Evolutionary conservation across 306 rosid genomes (phyloP), one percentile per base, ranked within the genome.

Genomic region (Pachyrhizus erosus): DNA sequence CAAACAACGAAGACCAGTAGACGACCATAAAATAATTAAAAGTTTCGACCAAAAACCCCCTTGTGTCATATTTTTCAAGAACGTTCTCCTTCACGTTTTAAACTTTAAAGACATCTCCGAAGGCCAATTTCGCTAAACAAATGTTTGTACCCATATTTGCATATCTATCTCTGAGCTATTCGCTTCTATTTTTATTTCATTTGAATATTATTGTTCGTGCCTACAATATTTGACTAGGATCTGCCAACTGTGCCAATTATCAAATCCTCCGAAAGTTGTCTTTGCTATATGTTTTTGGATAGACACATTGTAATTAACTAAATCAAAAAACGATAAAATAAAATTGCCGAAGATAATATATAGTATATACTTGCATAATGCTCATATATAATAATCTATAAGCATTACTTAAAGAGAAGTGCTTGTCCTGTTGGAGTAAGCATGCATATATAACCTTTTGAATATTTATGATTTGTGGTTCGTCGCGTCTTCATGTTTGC

Each of bases 401-500:
- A 83, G 42, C 31, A n/a, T n/a, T 77, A 3, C 46, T 57, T 68
- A 49, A 77, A 31, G 65, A 55, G 33, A 45, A 64, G 45, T 31
- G 7, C 24, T 64, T 64, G 33, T 64, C 70, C 70, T 15, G 13
- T 64, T 61, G n/a, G 67, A 18, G 11, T 15, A 77, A 76, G 45
- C 78, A 24, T 49, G 75, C 18, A 81, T 37, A 73, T 73, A 15
- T 60, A 4, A 29, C 5, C 23, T 31, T 49, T 72, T 55, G 48
- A 57, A n/a, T 71, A 58, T 45, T 43, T 31, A 21, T 60, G 52
- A 70, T 71, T 60, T 72, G 1, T 33, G 52, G 9, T 81, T 73
- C 51, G 60, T 54, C 85, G 75, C 40, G 68, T 72, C 66, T 9
- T 57, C 77, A 42, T 5, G 52, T 64, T 73, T 82, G 57, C 69